Evolutionary conservation across 305 asterid genomes (phyloP).

Genomic region (Fraxinus albicans): DNA sequence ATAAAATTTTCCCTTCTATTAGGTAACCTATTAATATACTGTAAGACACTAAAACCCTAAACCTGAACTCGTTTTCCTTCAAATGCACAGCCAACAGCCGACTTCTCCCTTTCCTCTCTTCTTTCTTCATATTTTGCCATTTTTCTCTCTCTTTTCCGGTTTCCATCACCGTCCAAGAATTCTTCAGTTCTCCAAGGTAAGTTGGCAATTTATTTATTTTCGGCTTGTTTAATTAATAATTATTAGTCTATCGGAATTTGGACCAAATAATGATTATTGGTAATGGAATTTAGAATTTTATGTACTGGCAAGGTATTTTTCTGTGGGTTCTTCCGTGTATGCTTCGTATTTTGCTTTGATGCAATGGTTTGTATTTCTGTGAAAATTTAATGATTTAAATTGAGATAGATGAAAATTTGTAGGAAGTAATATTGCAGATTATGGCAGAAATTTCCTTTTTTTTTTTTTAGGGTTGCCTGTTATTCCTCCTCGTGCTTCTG

Average conservation of each 20-base stretch:
- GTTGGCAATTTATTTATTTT: not conserved
- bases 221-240: not conserved
- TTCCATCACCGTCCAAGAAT: not conserved
- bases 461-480: not conserved
- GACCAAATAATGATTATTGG: not conserved
- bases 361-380: not conserved
- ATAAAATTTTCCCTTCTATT: not conserved
- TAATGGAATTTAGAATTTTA: not conserved
- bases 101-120: not conserved
- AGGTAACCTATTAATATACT: not conserved
- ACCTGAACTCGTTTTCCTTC: not conserved
- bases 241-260: not conserved
- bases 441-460: not conserved
- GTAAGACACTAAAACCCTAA: not conserved
- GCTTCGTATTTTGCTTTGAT: not conserved
- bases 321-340: not conserved
- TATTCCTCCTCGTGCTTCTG: not conserved
- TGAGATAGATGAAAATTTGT: not conserved
- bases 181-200: not conserved
- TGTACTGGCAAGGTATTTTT: not conserved
- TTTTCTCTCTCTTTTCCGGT: not conserved
- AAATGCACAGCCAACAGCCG: not conserved
- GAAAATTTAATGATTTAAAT: not conserved
- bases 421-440: not conserved
- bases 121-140: not conserved